A percentile compares a stretch with the other conserved stretches of the same genome.
Evolutionary conservation across 768 basidiomycete species (phyloP).

Genomic region (Suillus subaureus): DNA sequence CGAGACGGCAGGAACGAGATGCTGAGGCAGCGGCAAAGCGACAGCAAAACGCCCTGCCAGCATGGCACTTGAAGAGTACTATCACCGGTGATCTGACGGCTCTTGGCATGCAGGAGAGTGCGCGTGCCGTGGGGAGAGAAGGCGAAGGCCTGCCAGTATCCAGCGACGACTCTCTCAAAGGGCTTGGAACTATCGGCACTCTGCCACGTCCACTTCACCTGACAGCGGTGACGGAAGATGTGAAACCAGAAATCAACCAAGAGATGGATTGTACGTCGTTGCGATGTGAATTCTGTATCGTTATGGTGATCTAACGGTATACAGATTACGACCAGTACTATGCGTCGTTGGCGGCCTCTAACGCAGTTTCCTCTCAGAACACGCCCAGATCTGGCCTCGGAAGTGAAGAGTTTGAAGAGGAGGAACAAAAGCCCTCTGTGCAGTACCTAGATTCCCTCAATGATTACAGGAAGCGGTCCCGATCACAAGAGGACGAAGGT

Average conservation of each 20-base stretch:
- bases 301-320: neutral
- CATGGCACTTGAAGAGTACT: constrained; percentile 96
- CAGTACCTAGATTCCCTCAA: constrained; percentile 72
- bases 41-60: constrained; percentile 87
- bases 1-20: constrained; percentile 70
- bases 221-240: constrained; percentile 34
- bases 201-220: constrained; percentile 29
- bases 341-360: constrained; percentile 71
- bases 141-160: constrained; percentile 40
- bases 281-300: neutral
- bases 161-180: constrained; percentile 74
- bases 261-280: constrained; percentile 65
- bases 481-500: constrained; percentile 64
- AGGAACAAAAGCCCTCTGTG: constrained; percentile 67
- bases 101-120: constrained; percentile 74
- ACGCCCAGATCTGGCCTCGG: constrained; percentile 58
- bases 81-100: constrained; percentile 92
- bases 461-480: constrained; percentile 73
- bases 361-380: constrained; percentile 55
- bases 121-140: constrained; percentile 45
- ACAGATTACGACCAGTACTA: constrained; percentile 84
- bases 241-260: constrained; percentile 53
- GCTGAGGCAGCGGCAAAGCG: constrained; percentile 83
- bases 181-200: constrained; percentile 58
- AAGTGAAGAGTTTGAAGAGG: constrained; percentile 62